phyloP scores from a whole-genome alignment of 371 early-diverging fungal species.

The Choanephora cucurbitarum region DNA sequence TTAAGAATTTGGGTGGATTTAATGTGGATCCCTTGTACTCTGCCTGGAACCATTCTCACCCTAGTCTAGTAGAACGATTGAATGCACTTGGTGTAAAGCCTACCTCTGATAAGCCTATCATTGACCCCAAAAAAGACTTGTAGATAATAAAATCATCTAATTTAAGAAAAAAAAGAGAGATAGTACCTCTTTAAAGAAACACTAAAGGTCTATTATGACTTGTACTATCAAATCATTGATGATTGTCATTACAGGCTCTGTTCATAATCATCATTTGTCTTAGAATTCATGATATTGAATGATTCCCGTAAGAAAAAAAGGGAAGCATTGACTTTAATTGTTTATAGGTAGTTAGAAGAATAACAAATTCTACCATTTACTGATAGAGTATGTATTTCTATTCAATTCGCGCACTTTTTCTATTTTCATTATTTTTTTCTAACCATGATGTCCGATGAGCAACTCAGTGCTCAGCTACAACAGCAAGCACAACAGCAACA shows the following conservation, averaged over 20 bases:
- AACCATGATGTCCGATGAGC: slow-evolving; percentile 14
- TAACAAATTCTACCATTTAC: no score
- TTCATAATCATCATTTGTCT: no score
- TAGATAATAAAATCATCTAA: slow-evolving; percentile 7
- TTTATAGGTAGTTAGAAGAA: no score
- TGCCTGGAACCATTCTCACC: slow-evolving; percentile 94
- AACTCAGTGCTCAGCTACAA: not conserved
- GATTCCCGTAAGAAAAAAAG: no score
- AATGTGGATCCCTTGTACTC: slow-evolving; percentile 91
- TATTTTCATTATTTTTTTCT: slow-evolving; percentile 1
- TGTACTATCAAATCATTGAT: no score
- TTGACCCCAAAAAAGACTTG: slow-evolving; percentile 31
- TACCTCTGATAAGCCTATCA: slow-evolving; percentile 43
- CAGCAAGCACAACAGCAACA: slow-evolving; percentile 11
- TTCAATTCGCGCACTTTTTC: not conserved
- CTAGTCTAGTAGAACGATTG: slow-evolving; percentile 91
- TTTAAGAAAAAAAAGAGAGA: no score
- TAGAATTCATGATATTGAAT: no score
- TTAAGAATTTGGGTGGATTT: slow-evolving; percentile 89
- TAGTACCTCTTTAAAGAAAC: no score
- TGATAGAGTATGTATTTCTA: no score
- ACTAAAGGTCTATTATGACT: no score
- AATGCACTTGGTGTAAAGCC: slow-evolving; percentile 62
- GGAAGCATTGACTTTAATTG: no score
- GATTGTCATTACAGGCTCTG: no score